Evolutionary conservation across 768 basidiomycete genomes (phyloP), one percentile per base, ranked within the genome.

Genomic region (Boletus insuetus): DNA sequence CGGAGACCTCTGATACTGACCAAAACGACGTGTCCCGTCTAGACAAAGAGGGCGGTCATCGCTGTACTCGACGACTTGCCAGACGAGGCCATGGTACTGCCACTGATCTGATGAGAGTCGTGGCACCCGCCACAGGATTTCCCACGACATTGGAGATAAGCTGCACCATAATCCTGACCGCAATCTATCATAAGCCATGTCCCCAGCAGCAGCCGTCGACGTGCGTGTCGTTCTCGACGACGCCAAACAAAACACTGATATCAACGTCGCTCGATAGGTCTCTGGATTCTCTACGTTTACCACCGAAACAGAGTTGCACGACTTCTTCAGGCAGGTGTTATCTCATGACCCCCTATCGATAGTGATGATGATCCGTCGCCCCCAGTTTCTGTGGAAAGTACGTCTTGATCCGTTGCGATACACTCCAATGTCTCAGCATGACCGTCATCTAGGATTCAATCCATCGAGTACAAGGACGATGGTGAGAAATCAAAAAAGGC

Each of bases 351-450:
- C 31, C 46, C 54, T 35, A 19, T 49, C 57, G 49, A 48, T 47
- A 24, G 40, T 35, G 6, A 9, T 26, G 8, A 26, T 26, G 26
- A n/a, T n/a, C n/a, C 22, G 22, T 38, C 34, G 37, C 12, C 9
- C 57, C 39, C 51, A 91, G 89, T 3, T 97, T 96, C 75, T 97
- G 94, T 67, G 94, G 94, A 76, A 87, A 83, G 86, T 86, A 65
- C 65, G 82, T 65, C 5, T 16, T 35, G 6, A 17, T 29, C 10
- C 31, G 3, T 31, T 40, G n/a, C 24, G 1, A 41, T n/a, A 19
- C 14, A 19, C 40, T 20, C 40, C 17, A 6, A 20, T 14, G 4
- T 22, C 60, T 66, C 55, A 54, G 54, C 3, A 44, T 38, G 1
- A 14, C 14, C 14, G 3, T 17, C 6, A 10, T 40, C 5, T 61